phyloP scores from a whole-genome alignment of 208 protist species.

The Novymonas esmeraldas region DNA sequence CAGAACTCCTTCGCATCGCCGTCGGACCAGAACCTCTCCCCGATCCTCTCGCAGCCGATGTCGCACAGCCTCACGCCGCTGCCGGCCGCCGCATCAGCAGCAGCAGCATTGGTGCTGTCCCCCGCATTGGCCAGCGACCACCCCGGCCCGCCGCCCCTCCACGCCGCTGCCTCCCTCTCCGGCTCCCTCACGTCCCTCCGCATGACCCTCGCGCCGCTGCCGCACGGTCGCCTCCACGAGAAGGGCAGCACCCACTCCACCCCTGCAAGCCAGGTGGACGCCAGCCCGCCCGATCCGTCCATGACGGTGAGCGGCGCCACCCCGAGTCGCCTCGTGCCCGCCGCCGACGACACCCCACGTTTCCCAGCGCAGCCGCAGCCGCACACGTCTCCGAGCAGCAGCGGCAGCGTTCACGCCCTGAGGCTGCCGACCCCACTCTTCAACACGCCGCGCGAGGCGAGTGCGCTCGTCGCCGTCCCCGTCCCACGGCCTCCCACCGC shows the following conservation, averaged over 20 bases:
- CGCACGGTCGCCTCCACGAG: constrained; percentile 3
- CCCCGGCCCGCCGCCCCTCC: neutral
- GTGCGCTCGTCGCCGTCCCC: neutral
- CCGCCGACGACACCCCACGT: constrained; percentile 2
- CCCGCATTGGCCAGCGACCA: neutral
- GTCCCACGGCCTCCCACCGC: constrained; percentile 12
- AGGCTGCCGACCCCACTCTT: constrained; percentile 6
- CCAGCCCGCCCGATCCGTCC: constrained; percentile 9
- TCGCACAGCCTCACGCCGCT: constrained; percentile 6
- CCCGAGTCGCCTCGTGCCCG: neutral
- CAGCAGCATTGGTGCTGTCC: neutral
- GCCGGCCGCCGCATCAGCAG: neutral
- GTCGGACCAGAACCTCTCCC: neutral
- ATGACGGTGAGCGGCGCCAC: constrained; percentile 19
- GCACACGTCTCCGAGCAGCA: neutral
- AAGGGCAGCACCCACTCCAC: neutral
- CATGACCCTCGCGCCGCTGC: neutral
- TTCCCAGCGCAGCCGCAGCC: neutral
- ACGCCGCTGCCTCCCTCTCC: neutral
- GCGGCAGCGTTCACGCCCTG: constrained; percentile 11
- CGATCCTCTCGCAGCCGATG: constrained; percentile 8
- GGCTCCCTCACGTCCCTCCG: constrained; percentile 12
- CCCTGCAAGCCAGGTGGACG: neutral
- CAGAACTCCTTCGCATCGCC: constrained; percentile 4
- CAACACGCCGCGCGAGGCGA: neutral